Percentiles rank a stretch among this genome's conserved stretches.
Conservation (phyloP, 306 rosid genomes). For the Cicer arietinum region DNA sequence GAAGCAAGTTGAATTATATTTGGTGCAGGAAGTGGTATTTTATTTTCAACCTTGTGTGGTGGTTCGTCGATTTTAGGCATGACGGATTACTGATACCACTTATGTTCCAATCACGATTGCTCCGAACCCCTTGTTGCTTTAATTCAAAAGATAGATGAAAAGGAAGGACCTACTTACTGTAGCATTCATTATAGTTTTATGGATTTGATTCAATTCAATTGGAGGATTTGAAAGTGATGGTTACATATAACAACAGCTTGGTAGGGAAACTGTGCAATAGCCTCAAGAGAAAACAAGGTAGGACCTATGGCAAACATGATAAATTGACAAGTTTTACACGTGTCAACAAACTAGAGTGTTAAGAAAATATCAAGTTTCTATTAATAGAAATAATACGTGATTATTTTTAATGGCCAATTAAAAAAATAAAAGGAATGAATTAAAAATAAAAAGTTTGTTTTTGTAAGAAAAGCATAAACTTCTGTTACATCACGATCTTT, state of each 20-base stretch:
- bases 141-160: constrained; percentile 17
- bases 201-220: constrained; percentile 40
- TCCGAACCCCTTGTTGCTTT: background rate
- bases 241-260: background rate
- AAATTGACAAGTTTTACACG: background rate
- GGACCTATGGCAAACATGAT: background rate
- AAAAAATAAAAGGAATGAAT: too few relatives aligned
- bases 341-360: too few relatives aligned
- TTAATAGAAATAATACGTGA: too few relatives aligned
- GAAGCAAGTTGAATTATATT: constrained; percentile 29
- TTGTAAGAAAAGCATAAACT: too few relatives aligned
- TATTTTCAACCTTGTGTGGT: constrained; percentile 13
- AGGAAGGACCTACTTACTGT: background rate
- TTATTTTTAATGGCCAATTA: too few relatives aligned
- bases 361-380: too few relatives aligned
- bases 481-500: too few relatives aligned
- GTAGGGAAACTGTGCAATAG: constrained; percentile 5
- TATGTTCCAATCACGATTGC: background rate
- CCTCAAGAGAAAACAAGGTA: constrained; percentile 2
- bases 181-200: background rate
- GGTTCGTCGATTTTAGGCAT: constrained; percentile 7
- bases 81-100: constrained; percentile 19
- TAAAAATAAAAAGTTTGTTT: too few relatives aligned
- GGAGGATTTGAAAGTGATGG: constrained; percentile 35
- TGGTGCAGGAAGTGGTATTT: constrained; percentile 26